phyloP scores from a whole-genome alignment of 2,329 filamentous ascomycete species.

The Colletotrichum australisinense region DNA sequence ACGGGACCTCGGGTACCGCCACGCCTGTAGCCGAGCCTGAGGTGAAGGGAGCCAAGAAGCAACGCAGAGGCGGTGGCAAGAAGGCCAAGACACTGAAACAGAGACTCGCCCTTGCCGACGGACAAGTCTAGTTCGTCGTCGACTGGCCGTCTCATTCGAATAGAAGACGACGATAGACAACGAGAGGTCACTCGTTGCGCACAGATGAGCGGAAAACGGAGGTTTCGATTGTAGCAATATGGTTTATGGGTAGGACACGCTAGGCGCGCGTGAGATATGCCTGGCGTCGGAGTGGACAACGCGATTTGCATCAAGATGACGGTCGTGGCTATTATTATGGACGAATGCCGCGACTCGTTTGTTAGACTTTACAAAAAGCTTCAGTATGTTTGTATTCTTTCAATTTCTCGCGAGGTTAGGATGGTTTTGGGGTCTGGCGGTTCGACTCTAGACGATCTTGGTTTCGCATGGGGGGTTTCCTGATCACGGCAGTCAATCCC shows the following conservation, averaged over 20 bases:
- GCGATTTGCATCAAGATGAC: slow-evolving; percentile 33
- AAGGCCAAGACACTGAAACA: slow-evolving; percentile 78
- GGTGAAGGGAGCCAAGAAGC: slow-evolving; percentile 64
- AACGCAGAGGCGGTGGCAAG: slow-evolving; percentile 59
- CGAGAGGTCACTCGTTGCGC: not conserved
- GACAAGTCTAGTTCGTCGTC: slow-evolving; percentile 49
- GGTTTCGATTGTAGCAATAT: slow-evolving; percentile 31
- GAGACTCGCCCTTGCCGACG: slow-evolving; percentile 75
- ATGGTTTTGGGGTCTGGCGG: not conserved
- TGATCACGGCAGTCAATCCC: not conserved
- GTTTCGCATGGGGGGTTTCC: not conserved
- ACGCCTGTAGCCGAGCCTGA: slow-evolving; percentile 75
- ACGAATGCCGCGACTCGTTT: not conserved
- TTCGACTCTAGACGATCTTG: slow-evolving; percentile 12
- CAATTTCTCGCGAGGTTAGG: not conserved
- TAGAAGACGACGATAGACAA: not conserved
- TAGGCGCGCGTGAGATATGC: slow-evolving; percentile 16
- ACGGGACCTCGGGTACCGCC: slow-evolving; percentile 76
- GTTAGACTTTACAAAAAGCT: slow-evolving; percentile 29
- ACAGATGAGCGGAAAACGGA: not conserved
- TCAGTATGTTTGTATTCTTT: slow-evolving; percentile 17
- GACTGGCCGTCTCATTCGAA: slow-evolving; percentile 4
- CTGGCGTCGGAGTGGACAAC: slow-evolving; percentile 22
- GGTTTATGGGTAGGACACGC: slow-evolving; percentile 16
- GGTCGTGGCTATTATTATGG: not conserved